Conservation (phyloP, 192 early-diverging fungal species). For the Podila minutissima region DNA sequence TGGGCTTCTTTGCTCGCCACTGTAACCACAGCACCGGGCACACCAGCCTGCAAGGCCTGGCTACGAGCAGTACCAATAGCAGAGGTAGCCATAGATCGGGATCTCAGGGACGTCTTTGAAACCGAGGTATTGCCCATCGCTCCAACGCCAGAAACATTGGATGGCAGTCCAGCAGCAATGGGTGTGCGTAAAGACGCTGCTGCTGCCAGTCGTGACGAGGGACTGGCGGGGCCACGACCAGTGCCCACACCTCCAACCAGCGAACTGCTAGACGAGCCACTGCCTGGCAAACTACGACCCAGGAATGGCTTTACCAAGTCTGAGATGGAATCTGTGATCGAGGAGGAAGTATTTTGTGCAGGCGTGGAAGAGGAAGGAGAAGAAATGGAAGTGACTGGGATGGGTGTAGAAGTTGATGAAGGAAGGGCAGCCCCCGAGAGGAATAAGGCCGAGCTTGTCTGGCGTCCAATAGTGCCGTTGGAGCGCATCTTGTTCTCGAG, state of each 20-base stretch:
- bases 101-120: constrained; percentile 36
- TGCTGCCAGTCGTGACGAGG: constrained; percentile 30
- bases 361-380: constrained; percentile 4
- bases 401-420: neutral
- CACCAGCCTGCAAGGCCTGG: constrained; percentile 21
- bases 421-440: neutral
- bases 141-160: constrained; percentile 22
- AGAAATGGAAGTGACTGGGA: constrained; percentile 16
- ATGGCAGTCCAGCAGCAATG: constrained; percentile 39
- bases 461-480: neutral
- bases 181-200: constrained; percentile 21
- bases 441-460: constrained; percentile 15
- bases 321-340: constrained; percentile 29
- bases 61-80: constrained; percentile 36
- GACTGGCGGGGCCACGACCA: constrained; percentile 10
- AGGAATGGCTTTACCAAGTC: constrained; percentile 40
- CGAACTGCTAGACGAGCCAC: constrained; percentile 19
- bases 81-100: constrained; percentile 29
- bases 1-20: constrained; percentile 35
- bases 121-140: constrained; percentile 30
- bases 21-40: constrained; percentile 5
- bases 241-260: constrained; percentile 31
- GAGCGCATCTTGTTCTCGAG: constrained; percentile 32
- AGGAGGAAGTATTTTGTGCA: neutral
- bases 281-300: constrained; percentile 22